phyloP scores from a whole-genome alignment of 768 basidiomycete genomes.

The Russula abietina region DNA sequence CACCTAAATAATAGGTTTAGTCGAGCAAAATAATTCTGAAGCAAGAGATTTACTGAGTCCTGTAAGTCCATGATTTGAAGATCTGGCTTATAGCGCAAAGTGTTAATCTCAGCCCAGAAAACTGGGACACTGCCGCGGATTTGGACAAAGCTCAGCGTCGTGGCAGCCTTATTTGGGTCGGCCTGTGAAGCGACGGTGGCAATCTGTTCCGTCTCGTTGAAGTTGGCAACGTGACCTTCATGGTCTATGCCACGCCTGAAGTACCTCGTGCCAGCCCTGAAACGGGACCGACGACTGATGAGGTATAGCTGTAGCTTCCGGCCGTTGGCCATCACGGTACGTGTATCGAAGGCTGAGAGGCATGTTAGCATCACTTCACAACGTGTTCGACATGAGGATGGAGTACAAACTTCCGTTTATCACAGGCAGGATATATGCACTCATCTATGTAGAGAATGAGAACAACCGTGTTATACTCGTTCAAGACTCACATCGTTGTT shows the following conservation, averaged over 20 bases:
- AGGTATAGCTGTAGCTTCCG: conserved; percentile 77
- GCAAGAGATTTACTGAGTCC: conserved; percentile 58
- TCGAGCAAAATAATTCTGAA: conserved; percentile 2
- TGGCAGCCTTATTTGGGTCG: conserved; percentile 44
- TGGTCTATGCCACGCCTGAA: conserved; percentile 90
- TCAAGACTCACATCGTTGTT: conserved; percentile 57
- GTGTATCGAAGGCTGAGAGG: conserved; percentile 74
- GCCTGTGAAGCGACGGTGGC: conserved; percentile 63
- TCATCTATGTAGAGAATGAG: conserved; percentile 48
- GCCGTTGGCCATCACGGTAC: conserved; percentile 66
- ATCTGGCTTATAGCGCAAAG: conserved; percentile 92
- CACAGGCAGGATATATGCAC: conserved; percentile 84
- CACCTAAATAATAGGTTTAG: conserved; percentile 40
- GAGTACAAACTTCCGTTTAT: conserved; percentile 83
- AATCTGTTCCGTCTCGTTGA: conserved; percentile 97
- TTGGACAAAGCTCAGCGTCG: conserved; percentile 83
- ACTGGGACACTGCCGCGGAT: conserved; percentile 90
- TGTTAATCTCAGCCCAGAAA: conserved; percentile 97
- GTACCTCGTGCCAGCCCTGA: conserved; percentile 94
- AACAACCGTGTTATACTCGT: neutral
- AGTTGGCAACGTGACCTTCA: conserved; percentile 89
- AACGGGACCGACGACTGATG: conserved; percentile 89
- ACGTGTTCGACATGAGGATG: conserved; percentile 5
- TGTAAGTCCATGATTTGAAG: conserved; percentile 91
- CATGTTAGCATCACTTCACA: neutral